Conservation (phyloP, 2,329 filamentous ascomycete genomes). For the Colletotrichum sp. region DNA sequence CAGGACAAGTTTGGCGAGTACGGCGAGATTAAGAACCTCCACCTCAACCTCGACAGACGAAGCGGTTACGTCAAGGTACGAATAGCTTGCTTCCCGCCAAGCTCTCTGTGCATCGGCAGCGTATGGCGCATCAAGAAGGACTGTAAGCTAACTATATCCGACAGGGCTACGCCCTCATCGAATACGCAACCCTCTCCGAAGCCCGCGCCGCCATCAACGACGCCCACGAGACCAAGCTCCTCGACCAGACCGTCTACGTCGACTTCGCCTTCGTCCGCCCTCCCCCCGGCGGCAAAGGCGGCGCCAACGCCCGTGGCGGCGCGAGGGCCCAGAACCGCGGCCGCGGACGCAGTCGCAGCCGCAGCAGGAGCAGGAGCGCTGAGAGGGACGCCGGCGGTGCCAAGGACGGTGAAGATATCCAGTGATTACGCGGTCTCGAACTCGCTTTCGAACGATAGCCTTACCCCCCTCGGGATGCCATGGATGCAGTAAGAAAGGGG, state of each 20-base stretch:
- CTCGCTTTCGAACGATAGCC: background rate
- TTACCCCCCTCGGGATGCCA: too few relatives aligned
- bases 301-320: constrained; percentile 34
- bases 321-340: constrained; percentile 41
- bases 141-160: background rate
- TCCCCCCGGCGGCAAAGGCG: constrained; percentile 55
- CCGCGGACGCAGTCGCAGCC: constrained; percentile 35
- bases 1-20: constrained; percentile 84
- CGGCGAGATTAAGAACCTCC: constrained; percentile 86
- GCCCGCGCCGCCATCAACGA: constrained; percentile 82
- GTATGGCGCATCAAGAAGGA: background rate
- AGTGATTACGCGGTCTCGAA: background rate
- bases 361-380: constrained; percentile 45
- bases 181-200: constrained; percentile 80
- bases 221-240: constrained; percentile 76
- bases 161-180: constrained; percentile 84
- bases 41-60: constrained; percentile 80
- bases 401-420: constrained; percentile 1
- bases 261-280: constrained; percentile 88
- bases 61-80: constrained; percentile 85
- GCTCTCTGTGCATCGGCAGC: background rate
- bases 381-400: background rate
- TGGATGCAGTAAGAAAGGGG: background rate
- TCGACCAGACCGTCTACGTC: constrained; percentile 81
- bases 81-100: too few relatives aligned